These are phyloP conservation scores for Ceratocystis ficicola DNA, from an alignment of 2,329 filamentous ascomycete genomes.

Conservation along the genomic window DNA sequence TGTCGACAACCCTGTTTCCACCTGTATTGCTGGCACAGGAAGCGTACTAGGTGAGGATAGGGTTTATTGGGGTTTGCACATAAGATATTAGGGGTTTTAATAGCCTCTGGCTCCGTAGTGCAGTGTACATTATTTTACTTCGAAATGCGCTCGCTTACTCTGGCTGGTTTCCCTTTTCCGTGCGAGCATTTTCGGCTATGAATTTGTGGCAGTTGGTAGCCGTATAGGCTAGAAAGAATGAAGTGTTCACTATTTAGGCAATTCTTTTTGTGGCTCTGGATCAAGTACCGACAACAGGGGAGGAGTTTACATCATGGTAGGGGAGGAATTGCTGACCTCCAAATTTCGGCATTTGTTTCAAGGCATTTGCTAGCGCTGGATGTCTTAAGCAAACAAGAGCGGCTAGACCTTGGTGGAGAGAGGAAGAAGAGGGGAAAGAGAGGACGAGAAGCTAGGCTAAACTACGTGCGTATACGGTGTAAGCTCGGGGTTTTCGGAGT, in stretches of 20 bases:
- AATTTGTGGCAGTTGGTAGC: neutral
- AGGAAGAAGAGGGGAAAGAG: neutral
- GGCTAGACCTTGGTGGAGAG: neutral
- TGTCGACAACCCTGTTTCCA: constrained; percentile 15
- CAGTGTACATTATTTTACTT: neutral
- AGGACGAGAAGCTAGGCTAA: neutral
- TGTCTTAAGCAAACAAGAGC: neutral
- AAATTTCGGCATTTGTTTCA: neutral
- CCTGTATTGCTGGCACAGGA: constrained; percentile 16
- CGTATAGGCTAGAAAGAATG: neutral
- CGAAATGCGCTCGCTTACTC: neutral
- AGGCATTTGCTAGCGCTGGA: neutral
- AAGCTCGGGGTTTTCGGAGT: constrained; percentile 8
- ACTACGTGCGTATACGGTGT: neutral
- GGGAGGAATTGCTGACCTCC: neutral
- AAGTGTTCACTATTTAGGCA: neutral
- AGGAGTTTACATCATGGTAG: neutral
- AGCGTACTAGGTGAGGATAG: constrained; percentile 3
- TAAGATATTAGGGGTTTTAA: too few species aligned
- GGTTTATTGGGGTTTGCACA: neutral
- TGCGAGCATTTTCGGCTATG: neutral
- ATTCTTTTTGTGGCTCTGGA: neutral
- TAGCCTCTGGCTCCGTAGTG: neutral
- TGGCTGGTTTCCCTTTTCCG: neutral
- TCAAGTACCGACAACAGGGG: neutral